Percentiles rank a stretch among this genome's conserved stretches.
These are phyloP conservation scores for Cyclostephanos tholiformis DNA, from an alignment of 108 stramenopile genomes.

Conservation along the genomic window DNA sequence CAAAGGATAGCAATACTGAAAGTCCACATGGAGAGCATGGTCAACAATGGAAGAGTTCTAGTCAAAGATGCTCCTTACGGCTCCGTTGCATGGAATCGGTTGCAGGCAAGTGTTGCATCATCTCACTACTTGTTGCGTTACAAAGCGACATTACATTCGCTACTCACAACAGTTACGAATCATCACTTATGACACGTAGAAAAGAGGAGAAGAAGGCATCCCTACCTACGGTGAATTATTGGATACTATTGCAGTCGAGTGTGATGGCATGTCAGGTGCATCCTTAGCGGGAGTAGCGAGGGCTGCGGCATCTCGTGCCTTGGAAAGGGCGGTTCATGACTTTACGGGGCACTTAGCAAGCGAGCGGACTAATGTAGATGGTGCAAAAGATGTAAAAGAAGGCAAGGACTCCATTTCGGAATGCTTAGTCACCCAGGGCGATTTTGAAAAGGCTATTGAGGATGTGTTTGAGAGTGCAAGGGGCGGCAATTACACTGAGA, in stretches of 20 bases:
- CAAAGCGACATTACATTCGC: constrained; percentile 11
- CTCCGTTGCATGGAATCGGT: constrained; percentile 44
- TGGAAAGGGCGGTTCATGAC: constrained; percentile 75
- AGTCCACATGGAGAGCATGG: constrained; percentile 79
- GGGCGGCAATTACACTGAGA: constrained; percentile 21
- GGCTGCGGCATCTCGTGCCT: constrained; percentile 78
- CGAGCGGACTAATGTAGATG: constrained; percentile 13
- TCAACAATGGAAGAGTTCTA: constrained; percentile 70
- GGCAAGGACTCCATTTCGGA: constrained; percentile 53
- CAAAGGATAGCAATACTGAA: constrained; percentile 78
- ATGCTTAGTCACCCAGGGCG: constrained; percentile 69
- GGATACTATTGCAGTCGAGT: constrained; percentile 58
- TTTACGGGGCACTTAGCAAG: constrained; percentile 46
- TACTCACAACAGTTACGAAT: neutral
- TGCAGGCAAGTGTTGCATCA: constrained; percentile 7
- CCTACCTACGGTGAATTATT: constrained; percentile 67
- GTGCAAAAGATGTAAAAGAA: constrained; percentile 15
- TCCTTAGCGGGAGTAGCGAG: constrained; percentile 75
- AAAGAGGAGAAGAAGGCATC: constrained; percentile 17
- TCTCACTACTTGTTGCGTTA: constrained; percentile 3
- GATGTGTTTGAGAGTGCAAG: constrained; percentile 61
- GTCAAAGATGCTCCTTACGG: constrained; percentile 71
- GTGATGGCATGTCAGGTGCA: constrained; percentile 84
- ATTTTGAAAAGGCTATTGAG: constrained; percentile 71
- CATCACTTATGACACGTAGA: neutral